phyloP scores from a whole-genome alignment of 257 asterid species.

The Forsythia viridissima region DNA sequence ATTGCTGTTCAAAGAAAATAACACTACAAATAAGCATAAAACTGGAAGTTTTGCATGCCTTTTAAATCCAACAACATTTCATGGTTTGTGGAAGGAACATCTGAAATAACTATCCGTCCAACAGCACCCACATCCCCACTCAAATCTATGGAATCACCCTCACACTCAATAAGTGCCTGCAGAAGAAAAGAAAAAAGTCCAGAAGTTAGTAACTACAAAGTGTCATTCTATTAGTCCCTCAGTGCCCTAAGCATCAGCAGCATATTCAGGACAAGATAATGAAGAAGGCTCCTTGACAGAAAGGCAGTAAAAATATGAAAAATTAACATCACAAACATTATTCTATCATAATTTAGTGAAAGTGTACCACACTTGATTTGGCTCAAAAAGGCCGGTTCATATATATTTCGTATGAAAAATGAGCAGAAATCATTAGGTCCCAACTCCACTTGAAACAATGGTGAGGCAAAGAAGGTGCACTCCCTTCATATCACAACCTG shows the following conservation, averaged over 20 bases:
- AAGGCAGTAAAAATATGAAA: background rate
- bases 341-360: background rate
- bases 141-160: conserved; percentile 88
- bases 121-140: conserved; percentile 95
- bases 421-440: conserved; percentile 1
- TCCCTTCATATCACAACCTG: conserved; percentile 12
- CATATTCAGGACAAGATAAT: background rate
- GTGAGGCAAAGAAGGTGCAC: conserved; percentile 8
- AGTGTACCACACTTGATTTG: conserved; percentile 4
- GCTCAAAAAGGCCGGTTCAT: conserved; percentile 1
- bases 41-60: conserved; percentile 49
- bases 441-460: background rate
- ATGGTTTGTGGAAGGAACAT: conserved; percentile 55
- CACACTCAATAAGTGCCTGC: conserved; percentile 94
- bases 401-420: conserved; percentile 1
- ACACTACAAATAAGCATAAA: background rate
- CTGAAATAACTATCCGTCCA: conserved; percentile 73
- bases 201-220: background rate
- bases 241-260: background rate
- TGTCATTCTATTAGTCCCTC: conserved; percentile 11
- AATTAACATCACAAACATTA: background rate
- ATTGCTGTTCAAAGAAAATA: background rate
- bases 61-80: conserved; percentile 87
- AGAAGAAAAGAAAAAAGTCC: conserved; percentile 20
- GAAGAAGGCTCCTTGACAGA: conserved; percentile 14